Base-by-base conservation (phyloP, 2,329 filamentous ascomycete genomes). In the Sphaerulina vaccinii region DNA sequence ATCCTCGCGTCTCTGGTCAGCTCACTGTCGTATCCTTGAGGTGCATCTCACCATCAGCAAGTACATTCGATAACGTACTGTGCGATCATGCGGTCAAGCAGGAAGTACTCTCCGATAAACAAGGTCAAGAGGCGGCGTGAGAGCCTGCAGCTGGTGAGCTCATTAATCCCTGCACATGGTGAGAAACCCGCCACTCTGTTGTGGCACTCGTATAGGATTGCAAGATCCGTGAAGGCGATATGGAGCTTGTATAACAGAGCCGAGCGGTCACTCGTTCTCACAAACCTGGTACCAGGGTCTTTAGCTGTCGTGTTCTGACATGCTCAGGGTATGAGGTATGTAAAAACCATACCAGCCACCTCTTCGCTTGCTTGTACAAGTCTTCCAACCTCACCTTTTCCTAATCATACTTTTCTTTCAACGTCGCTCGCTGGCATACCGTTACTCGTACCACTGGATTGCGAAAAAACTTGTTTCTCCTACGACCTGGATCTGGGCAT, bases 181-280 rank as follows among this genome's bases (percentile, higher is more conserved):
- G 16, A 11, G 5, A 18, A 19, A 19, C 8, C 36, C 36, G 36
- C 18, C 15, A 39, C 44, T 42, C 50, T 52, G 50, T 44, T 48
- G 50, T 52, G 32, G 16, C 44, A 52, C 38, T n/a, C 44, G 38
- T 43, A 52, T 52, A 24, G 5, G 39, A 43, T 43, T 11, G 27
- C 38, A 33, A 19, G 27, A 32, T 38, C 49, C 35, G 35, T 36
- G 36, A n/a, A 49, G 32, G 21, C 38, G 32, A 43, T 33, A 19
- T 40, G 45, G 18, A 40, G 33, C 35, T 32, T 19, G 44, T 18
- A 36, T 18, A 35, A 32, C 24, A 35, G 16, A 23, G 37, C 39
- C 33, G 16, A 22, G 36, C 38, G 23, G 43, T 15, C 36, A 22
- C 24, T 41, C 40, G 40, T 37, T 37, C 24, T 51, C 29, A 29